phyloP scores from a whole-genome alignment of 768 basidiomycete species.

The Symmetrospora coprosmae region DNA sequence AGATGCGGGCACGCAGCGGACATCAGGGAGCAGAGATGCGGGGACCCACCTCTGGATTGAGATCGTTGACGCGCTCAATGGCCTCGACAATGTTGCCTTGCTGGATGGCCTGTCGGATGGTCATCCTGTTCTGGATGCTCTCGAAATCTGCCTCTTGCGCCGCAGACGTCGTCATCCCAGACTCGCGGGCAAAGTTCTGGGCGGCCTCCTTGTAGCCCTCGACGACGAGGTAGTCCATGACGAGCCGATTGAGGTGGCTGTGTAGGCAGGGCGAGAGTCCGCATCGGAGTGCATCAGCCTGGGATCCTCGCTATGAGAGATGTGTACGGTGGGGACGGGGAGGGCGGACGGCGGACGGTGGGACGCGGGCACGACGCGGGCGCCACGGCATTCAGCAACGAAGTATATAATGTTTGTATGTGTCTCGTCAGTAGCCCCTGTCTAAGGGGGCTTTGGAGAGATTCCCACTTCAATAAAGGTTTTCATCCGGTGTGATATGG shows the following conservation, averaged over 20 bases:
- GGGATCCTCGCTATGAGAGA: constrained; percentile 10
- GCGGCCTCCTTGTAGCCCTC: constrained; percentile 95
- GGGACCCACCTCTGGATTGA: constrained; percentile 88
- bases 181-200: constrained; percentile 82
- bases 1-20: no score
- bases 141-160: constrained; percentile 59
- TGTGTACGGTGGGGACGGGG: constrained; percentile 3
- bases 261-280: neutral
- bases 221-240: constrained; percentile 95
- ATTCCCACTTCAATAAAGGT: constrained; percentile 90
- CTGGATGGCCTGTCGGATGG: constrained; percentile 82
- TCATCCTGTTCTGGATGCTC: constrained; percentile 83
- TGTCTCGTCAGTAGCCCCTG: constrained; percentile 57
- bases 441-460: constrained; percentile 74
- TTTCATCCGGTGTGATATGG: constrained; percentile 35
- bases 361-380: no score
- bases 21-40: no score
- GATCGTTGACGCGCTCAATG: constrained; percentile 83
- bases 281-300: constrained; percentile 31
- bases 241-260: constrained; percentile 83
- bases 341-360: neutral
- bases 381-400: constrained; percentile 30
- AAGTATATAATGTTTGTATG: constrained; percentile 54
- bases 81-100: constrained; percentile 90
- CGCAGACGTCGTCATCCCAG: constrained; percentile 48